Base-by-base conservation (phyloP, 2,329 filamentous ascomycete genomes). In the Thielaviopsis musarum region DNA sequence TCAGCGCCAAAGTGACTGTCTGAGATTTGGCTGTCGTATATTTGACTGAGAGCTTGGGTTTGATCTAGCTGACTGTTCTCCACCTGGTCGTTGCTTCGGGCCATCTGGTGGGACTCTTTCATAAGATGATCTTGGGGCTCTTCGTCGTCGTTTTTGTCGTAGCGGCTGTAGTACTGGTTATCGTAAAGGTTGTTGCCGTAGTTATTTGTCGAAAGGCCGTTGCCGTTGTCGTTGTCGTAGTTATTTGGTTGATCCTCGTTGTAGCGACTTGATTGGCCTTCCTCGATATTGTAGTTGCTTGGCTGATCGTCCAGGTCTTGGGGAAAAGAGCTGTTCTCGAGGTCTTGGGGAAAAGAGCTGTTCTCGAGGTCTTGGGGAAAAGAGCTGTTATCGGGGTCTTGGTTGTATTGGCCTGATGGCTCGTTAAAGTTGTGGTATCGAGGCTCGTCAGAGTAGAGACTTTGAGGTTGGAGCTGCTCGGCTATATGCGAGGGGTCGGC, bases 391-490 rank as follows among this genome's bases (percentile, higher is more conserved):
- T 45, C 38, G 7, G n/a, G 38, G 38, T 45, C 38, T 45, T 45
- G 38, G 15, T 5, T 15, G 38, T 45, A 15, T n/a, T 45, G 38
- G 13, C 15, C 38, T n/a, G 38, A n/a, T 15, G 28, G 26, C 28
- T 60, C 49, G 21, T 57, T 24, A 28, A 22, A 41, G 17, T 54
- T 21, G 38, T 58, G 19, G 12, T 38, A 48, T 12, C 26, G 30
- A 19, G 30, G 41, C 28, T 30, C 49, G 7, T 58, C 53, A 10
- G 60, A 61, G 45, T 61, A 61, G 13, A 61, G 41, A 24, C 53
- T 56, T 48, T 54, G 41, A 21, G 60, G 38, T 5, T 45, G 38
- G 38, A 45, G 56, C 13, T 52, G 34, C 21, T 58, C 51, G 49
- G 48, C 51, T 45, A 48, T 28, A 21, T 58, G 57, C 51, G 51